Evolutionary conservation across 78 protist genomes (phyloP), one percentile per base, ranked within the genome.

Genomic region (Dictyostelium intermedium): DNA sequence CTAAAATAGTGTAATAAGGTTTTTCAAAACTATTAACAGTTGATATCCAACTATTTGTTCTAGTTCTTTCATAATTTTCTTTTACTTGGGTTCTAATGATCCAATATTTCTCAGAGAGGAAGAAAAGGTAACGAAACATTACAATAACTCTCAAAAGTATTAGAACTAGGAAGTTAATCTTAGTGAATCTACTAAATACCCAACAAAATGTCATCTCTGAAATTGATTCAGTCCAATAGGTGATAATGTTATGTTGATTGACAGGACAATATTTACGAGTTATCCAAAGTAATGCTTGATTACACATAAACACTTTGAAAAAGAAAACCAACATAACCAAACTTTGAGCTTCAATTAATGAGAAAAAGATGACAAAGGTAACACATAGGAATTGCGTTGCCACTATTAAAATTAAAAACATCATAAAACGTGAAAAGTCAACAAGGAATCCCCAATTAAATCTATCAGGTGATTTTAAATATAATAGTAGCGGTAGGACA

Each of bases 71-170:
- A 11, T 35, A 70, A 1, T 89, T 39, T 9, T n/a, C 83, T 34
- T 89, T 89, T 0, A 89, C 39, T 27, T 5, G n/a, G 13, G 27
- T 53, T 45, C 94, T 37, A 14, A 32, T 34, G 9, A 47, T n/a
- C 94, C 94, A 89, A 80, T 89, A 89, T 34, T 50, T 37, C 1
- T 89, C 94, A 13, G 87, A 43, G 5, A 89, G 34, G 41, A 89
- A 80, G 23, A 89, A 41, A 6, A 78, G 83, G 30, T 78, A 69
- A 63, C 94, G 47, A 27, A 78, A 20, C 35, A 80, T 41, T 7
- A 43, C 20, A 1, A 80, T 9, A 0, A 74, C 45, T 23, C 74
- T 80, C 9, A 89, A 10, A 0, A 66, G 27, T 0, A 89, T 9
- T 35, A 89, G 72, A 45, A 89, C 37, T 1, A 63, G 37, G 74